Percentiles rank a stretch among this genome's conserved stretches.
Evolutionary conservation across 2,329 filamentous ascomycete genomes (phyloP).

Genomic region (Neonectria faginata): DNA sequence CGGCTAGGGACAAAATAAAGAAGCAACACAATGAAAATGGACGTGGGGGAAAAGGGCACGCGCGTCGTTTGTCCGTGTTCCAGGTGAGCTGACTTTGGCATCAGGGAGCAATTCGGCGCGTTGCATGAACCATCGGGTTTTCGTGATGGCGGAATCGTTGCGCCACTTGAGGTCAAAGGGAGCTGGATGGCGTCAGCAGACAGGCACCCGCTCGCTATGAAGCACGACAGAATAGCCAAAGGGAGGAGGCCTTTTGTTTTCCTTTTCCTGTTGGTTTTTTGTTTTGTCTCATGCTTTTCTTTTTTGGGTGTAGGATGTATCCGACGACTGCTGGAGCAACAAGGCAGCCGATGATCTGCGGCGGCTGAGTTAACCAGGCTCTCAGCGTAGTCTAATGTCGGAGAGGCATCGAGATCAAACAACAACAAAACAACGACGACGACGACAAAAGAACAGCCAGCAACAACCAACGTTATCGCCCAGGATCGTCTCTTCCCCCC

Average conservation of each 20-base stretch:
- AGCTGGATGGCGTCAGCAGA: slow-evolving; percentile 39
- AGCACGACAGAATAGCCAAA: slow-evolving; percentile 22
- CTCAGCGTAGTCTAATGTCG: not conserved
- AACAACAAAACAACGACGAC: slow-evolving; percentile 10
- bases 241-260: slow-evolving; percentile 3
- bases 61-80: not conserved
- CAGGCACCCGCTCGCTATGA: slow-evolving; percentile 34
- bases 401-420: not conserved
- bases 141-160: slow-evolving; percentile 38
- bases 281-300: slow-evolving; percentile 1
- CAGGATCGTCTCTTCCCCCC: not conserved
- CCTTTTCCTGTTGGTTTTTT: not conserved
- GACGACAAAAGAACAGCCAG: not conserved
- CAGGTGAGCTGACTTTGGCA: not conserved
- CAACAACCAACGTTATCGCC: slow-evolving; percentile 19
- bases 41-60: not conserved
- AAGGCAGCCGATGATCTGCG: slow-evolving; percentile 9
- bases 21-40: not conserved
- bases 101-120: not conserved
- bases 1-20: not conserved
- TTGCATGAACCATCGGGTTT: slow-evolving; percentile 1
- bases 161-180: slow-evolving; percentile 19
- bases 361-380: not conserved
- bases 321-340: slow-evolving; percentile 2
- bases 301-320: slow-evolving; percentile 1